Conservation (phyloP, 225 moss, liverwort and hornwort genomes). For the Rhytidiadelphus loreus region DNA sequence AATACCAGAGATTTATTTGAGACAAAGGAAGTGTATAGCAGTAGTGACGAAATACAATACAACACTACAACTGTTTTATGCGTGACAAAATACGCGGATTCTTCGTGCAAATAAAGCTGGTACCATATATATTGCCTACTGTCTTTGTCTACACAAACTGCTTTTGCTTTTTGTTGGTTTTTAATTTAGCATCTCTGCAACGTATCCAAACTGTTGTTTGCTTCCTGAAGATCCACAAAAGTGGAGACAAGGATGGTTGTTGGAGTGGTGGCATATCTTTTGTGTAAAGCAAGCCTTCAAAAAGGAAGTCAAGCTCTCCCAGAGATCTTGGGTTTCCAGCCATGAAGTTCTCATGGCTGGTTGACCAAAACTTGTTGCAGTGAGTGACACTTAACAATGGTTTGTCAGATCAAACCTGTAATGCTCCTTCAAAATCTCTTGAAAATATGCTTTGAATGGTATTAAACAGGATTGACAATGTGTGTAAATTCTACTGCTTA, state of each 20-base stretch:
- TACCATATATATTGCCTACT: too few species aligned
- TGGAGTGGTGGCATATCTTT: neutral
- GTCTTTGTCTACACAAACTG: too few species aligned
- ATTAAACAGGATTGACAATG: too few species aligned
- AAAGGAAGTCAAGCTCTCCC: neutral
- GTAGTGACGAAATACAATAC: neutral
- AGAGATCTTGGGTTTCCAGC: neutral
- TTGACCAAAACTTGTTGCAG: neutral
- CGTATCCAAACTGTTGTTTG: neutral
- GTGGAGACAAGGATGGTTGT: neutral
- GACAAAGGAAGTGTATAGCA: neutral
- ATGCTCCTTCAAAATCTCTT: neutral
- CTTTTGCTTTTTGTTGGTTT: too few species aligned
- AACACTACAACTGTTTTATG: neutral
- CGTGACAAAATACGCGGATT: neutral
- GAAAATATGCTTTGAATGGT: neutral
- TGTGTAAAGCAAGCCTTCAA: neutral
- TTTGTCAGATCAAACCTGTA: rapidly evolving
- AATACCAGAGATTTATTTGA: neutral
- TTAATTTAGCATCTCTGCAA: neutral
- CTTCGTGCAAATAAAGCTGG: neutral
- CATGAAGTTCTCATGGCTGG: neutral
- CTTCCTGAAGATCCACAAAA: neutral
- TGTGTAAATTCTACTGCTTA: too few species aligned
- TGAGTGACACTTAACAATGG: neutral